phyloP scores from a whole-genome alignment of 306 rosid species.

The Quercus suber region DNA sequence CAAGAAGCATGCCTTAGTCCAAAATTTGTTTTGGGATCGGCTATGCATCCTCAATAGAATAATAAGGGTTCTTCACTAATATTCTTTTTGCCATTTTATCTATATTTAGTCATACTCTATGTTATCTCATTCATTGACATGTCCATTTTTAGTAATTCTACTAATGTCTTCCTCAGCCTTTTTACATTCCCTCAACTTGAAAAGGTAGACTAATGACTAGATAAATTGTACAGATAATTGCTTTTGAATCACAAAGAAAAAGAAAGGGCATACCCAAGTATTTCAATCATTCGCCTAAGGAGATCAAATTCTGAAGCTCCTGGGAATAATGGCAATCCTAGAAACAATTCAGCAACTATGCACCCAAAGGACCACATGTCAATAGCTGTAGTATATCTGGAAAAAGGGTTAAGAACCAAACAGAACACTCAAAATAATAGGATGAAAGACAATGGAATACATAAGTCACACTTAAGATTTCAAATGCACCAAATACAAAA shows the following conservation, averaged over 20 bases:
- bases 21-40: no score
- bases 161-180: no score
- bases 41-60: no score
- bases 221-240: not conserved
- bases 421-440: slow-evolving; percentile 2
- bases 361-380: slow-evolving; percentile 99
- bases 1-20: no score
- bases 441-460: slow-evolving; percentile 12
- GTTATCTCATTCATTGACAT: no score
- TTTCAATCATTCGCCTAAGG: slow-evolving; percentile 82
- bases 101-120: no score
- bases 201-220: not conserved
- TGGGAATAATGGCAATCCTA: slow-evolving; percentile 94
- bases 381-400: slow-evolving; percentile 90
- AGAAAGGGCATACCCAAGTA: slow-evolving; percentile 77
- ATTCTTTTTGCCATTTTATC: no score
- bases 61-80: no score
- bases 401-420: slow-evolving; percentile 46
- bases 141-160: no score
- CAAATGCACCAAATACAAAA: slow-evolving; percentile 2
- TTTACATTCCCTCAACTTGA: no score
- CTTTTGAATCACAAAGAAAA: not conserved
- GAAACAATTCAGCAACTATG: slow-evolving; percentile 97
- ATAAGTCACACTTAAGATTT: not conserved
- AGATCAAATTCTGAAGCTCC: slow-evolving; percentile 99